Conservation (phyloP, 768 basidiomycete genomes). For the button mushroom (Agaricus bisporus) region DNA sequence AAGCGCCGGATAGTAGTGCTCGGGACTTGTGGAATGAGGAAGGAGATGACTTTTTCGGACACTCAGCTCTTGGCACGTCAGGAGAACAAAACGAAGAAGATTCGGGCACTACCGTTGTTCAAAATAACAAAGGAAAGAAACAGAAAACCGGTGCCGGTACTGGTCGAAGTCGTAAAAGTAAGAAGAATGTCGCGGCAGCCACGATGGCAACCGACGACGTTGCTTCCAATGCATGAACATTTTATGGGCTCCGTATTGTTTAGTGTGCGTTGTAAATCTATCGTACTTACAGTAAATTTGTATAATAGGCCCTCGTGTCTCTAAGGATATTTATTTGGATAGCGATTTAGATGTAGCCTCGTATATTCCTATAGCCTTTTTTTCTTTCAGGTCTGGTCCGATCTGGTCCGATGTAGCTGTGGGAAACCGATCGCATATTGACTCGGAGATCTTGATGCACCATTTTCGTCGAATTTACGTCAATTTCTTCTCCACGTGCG, state of each 20-base stretch:
- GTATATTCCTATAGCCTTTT: background rate
- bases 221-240: slow-evolving; percentile 9
- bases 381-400: too few species aligned
- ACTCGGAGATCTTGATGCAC: background rate
- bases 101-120: slow-evolving; percentile 22
- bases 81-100: slow-evolving; percentile 34
- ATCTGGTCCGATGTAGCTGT: background rate
- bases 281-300: slow-evolving; percentile 9
- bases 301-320: slow-evolving; percentile 11
- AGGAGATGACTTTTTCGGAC: slow-evolving; percentile 82
- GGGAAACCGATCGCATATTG: background rate
- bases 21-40: slow-evolving; percentile 84
- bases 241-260: slow-evolving; percentile 2
- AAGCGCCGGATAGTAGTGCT: slow-evolving; percentile 28
- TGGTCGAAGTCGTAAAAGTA: slow-evolving; percentile 31
- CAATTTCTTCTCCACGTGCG: background rate
- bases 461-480: background rate
- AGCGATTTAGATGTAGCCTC: slow-evolving; percentile 1
- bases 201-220: slow-evolving; percentile 1
- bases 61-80: slow-evolving; percentile 28
- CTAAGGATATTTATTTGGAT: slow-evolving; percentile 11
- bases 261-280: slow-evolving; percentile 9
- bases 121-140: slow-evolving; percentile 35
- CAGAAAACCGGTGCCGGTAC: slow-evolving; percentile 30
- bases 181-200: slow-evolving; percentile 19